phyloP scores from a whole-genome alignment of 2,329 filamentous ascomycete species.

The Aureobasidium leucospermi region DNA sequence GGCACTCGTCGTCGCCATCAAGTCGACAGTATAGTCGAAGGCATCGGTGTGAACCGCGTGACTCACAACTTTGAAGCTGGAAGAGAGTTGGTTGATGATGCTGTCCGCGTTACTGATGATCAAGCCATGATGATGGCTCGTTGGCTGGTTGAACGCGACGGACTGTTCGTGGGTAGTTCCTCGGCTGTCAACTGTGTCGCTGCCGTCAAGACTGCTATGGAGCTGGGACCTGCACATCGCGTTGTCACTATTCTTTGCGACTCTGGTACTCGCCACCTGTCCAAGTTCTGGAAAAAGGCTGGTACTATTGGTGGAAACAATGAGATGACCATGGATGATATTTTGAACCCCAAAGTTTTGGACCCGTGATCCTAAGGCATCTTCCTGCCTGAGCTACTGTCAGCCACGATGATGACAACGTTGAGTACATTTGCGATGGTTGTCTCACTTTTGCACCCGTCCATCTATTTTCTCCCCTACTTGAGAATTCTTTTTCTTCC shows the following conservation, averaged over 20 bases:
- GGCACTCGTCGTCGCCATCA: conserved; percentile 83
- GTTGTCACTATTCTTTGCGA: conserved; percentile 84
- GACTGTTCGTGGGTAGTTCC: conserved; percentile 88
- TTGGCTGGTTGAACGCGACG: conserved; percentile 92
- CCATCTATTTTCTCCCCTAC: too few species aligned
- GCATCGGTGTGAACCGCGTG: conserved; percentile 90
- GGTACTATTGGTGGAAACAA: conserved; percentile 53
- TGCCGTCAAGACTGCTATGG: conserved; percentile 60
- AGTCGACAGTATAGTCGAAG: conserved; percentile 93
- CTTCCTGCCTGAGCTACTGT: not conserved
- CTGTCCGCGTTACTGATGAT: conserved; percentile 76
- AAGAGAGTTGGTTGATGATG: conserved; percentile 79
- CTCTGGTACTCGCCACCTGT: conserved; percentile 65
- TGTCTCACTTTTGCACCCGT: too few species aligned
- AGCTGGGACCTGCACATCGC: conserved; percentile 49
- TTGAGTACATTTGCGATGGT: too few species aligned
- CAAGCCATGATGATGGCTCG: conserved; percentile 92
- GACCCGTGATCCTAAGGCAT: not conserved
- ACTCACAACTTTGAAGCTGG: conserved; percentile 89
- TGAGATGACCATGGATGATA: conserved; percentile 48
- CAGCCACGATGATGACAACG: not conserved
- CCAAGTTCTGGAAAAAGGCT: conserved; percentile 75
- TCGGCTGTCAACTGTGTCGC: conserved; percentile 83
- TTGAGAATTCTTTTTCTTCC: too few species aligned
- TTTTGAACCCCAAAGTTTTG: conserved; percentile 24